Evolutionary conservation across 2,329 filamentous ascomycete genomes (phyloP), one percentile per base, ranked within the genome.

Genomic region (Lecanicillium sp.): DNA sequence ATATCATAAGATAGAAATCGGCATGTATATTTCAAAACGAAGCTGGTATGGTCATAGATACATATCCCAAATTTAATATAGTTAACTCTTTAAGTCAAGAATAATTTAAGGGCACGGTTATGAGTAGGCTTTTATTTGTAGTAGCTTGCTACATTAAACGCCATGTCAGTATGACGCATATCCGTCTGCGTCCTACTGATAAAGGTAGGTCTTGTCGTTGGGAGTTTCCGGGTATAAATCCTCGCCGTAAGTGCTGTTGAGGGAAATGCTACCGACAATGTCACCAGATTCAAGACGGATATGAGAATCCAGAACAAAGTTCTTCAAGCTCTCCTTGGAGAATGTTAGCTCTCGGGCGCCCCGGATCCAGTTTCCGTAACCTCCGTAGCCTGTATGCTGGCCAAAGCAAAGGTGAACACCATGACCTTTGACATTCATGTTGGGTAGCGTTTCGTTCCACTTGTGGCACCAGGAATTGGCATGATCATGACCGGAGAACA

Each of bases 381-480:
- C 82, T 1, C 81, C 82, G 48, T 84, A 84, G 1, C 82, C 81
- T 0, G 77, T 74, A 51, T 81, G 80, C 51, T 81, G 75, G 2
- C 78, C 77, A 56, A 80, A 83, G 51, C 69, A 72, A 11, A 72
- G 49, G 35, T 64, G 60, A 15, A 62, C 51, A 1, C 67, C 67
- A 33, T 66, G 30, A 32, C 21, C 30, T 40, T 48, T 27, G 3
- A 61, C 5, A 50, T 48, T 20, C 67, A 49, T 45, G 10, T 43
- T 49, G 15, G 49, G 48, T 8, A 49, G 20, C 3, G 15, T 37
- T 5, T 45, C 60, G n/a, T 64, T 56, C 67, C 65, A 70, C 48
- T 58, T 63, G 36, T 58, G 64, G 55, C 71, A 77, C 74, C 74
- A 77, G 19, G 70, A 69, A 56, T 75, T 64, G 0, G 71, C 72